A percentile compares a stretch with the other conserved stretches of the same genome.
Evolutionary conservation across 768 basidiomycete genomes (phyloP).

Genomic region (Favolaschia claudopus): DNA sequence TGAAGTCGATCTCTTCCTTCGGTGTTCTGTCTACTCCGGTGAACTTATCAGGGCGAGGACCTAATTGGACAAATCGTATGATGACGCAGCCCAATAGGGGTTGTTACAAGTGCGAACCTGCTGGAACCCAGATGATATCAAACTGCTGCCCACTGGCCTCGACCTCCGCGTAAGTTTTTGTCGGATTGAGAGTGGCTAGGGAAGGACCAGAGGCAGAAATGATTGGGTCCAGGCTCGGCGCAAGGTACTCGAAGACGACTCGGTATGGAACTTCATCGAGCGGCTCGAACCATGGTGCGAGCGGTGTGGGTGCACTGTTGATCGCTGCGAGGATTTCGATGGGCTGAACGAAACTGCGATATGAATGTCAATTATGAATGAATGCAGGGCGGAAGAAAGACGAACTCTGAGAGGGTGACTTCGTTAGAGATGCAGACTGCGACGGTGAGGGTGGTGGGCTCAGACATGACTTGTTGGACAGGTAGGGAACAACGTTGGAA

Average conservation of each 20-base stretch:
- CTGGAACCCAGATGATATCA: constrained; percentile 37
- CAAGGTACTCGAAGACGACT: constrained; percentile 29
- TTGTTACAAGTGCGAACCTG: constrained; percentile 22
- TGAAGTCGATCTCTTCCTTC: constrained; percentile 29
- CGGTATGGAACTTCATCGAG: constrained; percentile 18
- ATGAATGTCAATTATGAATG: background rate
- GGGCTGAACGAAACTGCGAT: constrained; percentile 25
- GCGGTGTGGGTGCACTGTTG: constrained; percentile 11
- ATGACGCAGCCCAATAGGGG: background rate
- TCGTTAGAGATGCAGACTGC: constrained; percentile 27
- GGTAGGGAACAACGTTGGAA: too few species aligned
- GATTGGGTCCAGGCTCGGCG: constrained; percentile 28
- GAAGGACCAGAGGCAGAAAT: constrained; percentile 15
- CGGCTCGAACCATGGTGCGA: background rate
- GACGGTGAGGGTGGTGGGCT: constrained; percentile 23
- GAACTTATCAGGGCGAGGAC: constrained; percentile 19
- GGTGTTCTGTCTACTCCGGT: constrained; percentile 24
- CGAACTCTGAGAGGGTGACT: constrained; percentile 25
- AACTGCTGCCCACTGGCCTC: constrained; percentile 28
- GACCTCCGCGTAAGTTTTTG: constrained; percentile 31
- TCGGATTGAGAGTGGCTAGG: constrained; percentile 26
- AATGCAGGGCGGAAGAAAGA: background rate
- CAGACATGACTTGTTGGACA: too few species aligned
- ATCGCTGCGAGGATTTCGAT: constrained; percentile 27
- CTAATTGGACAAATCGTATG: background rate